phyloP scores from a whole-genome alignment of 179 eudicot genomes.

The Spergularia azorica region DNA sequence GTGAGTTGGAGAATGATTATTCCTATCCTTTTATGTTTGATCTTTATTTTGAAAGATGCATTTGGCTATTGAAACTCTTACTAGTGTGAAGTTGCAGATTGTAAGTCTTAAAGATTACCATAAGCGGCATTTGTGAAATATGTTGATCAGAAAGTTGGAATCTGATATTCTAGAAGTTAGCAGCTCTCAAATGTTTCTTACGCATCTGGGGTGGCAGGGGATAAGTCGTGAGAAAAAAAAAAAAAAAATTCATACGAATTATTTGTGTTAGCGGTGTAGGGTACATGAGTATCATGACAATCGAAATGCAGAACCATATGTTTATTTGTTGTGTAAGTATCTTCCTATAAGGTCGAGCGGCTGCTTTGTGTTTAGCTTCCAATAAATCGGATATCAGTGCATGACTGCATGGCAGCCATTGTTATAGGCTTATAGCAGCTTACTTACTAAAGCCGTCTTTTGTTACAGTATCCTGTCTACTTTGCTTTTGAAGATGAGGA shows the following conservation, averaged over 20 bases:
- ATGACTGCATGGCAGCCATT: background rate
- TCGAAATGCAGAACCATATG: constrained; percentile 9
- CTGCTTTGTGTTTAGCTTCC: background rate
- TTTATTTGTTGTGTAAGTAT: background rate
- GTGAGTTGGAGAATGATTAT: constrained; percentile 52
- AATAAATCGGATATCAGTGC: background rate
- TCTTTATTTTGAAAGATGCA: background rate
- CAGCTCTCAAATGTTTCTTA: background rate
- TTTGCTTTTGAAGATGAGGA: constrained; percentile 87
- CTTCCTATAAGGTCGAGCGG: background rate
- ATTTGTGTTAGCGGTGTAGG: too few relatives aligned
- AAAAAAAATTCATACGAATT: background rate
- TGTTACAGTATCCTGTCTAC: constrained; percentile 95
- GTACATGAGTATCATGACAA: background rate
- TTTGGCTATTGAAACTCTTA: background rate
- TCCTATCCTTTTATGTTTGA: background rate
- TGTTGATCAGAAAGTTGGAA: background rate
- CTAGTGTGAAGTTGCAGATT: background rate
- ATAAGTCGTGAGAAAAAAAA: background rate
- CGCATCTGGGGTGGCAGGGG: background rate
- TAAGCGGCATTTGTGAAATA: background rate
- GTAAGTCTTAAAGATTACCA: background rate
- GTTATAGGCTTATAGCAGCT: background rate
- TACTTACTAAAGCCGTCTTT: background rate
- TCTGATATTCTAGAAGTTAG: constrained; percentile 1